These are phyloP conservation scores for Hymenoscyphus scutula DNA, from an alignment of 2,329 filamentous ascomycete genomes.

Conservation along the genomic window DNA sequence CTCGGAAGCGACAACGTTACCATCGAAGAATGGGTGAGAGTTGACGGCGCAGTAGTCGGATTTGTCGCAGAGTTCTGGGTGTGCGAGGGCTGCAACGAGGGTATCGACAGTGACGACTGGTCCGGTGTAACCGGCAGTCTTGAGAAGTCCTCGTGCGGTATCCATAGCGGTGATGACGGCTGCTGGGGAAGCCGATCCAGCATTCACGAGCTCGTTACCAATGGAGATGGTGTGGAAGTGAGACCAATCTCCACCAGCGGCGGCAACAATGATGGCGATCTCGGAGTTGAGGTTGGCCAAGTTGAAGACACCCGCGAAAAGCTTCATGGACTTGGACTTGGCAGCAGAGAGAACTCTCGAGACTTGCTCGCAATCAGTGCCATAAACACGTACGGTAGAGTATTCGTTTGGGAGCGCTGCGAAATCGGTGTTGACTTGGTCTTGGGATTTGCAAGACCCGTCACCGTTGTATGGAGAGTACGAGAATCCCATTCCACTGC, in stretches of 20 bases:
- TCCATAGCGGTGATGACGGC: conserved; percentile 58
- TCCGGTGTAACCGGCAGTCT: conserved; percentile 63
- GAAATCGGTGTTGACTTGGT: conserved; percentile 65
- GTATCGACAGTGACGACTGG: conserved; percentile 80
- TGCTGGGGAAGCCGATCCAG: conserved; percentile 49
- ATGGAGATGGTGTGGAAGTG: conserved; percentile 69
- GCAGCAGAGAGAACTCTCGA: conserved; percentile 60
- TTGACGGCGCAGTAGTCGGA: conserved; percentile 82
- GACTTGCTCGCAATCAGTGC: conserved; percentile 75
- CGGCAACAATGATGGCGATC: conserved; percentile 58
- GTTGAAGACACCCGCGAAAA: conserved; percentile 75
- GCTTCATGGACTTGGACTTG: conserved; percentile 60
- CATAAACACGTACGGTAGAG: conserved; percentile 71
- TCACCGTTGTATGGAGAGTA: conserved; percentile 58
- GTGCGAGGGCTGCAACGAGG: conserved; percentile 61
- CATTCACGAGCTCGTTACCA: conserved; percentile 79
- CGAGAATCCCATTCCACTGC: conserved; percentile 46
- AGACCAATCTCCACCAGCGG: conserved; percentile 63
- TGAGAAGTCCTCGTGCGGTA: conserved; percentile 56
- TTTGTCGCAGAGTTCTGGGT: conserved; percentile 67
- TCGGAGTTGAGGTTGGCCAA: conserved; percentile 55
- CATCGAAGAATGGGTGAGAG: conserved; percentile 81
- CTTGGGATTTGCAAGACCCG: conserved; percentile 63
- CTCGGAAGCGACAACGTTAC: conserved; percentile 53
- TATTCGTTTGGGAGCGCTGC: conserved; percentile 51